Base-by-base conservation (phyloP, 257 asterid genomes). In the Linderniella brevidens region DNA sequence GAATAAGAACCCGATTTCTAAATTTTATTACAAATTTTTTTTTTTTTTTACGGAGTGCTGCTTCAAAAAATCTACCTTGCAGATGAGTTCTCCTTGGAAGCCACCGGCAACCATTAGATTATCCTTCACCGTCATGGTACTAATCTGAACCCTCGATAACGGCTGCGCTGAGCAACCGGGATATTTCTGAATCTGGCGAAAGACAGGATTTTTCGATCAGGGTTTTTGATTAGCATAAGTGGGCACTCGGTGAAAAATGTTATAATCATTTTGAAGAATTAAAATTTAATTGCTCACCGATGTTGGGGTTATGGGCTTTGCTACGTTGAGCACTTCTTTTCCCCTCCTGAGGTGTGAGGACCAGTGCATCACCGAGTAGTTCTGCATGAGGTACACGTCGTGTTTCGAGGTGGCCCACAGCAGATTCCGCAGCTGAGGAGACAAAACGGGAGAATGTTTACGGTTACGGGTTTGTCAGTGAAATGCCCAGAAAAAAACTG, bases 361-460 rank as follows among this genome's bases (percentile, higher is more conserved):
- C 98, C 98, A 88, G 64, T 88, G 95, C 92, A 78, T 69, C 49
- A 88, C 58, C 0, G 98, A 78, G 68, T 88, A 74, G 64, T 80
- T 78, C 63, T 84, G 93, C 70, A 80, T 73, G 54, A 88, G 77
- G 59, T 88, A 88, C 7, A 78, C 94, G 51, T 88, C 98, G 43
- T 88, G 92, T 57, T 88, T 88, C 43, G 98, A 84, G 52, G 94
- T 80, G 25, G 94, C 75, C 75, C 81, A 73, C 19, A 82, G 43
- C 54, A 82, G 92, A 62, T 76, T 82, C 57, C 94, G 72, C 62
- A 82, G 69, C 94, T 82, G 78, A 64, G 61, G 56, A 35, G 52
- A 40, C 54, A 13, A 20, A 50, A 54, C 40, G 59, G 19, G 12
- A 25, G 14, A 14, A 11, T 3, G 4, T 17, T 37, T 9, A 39